These are phyloP conservation scores for Thermomucor indicae-seudaticae DNA, from an alignment of 371 early-diverging fungal species.

Conservation along the genomic window DNA sequence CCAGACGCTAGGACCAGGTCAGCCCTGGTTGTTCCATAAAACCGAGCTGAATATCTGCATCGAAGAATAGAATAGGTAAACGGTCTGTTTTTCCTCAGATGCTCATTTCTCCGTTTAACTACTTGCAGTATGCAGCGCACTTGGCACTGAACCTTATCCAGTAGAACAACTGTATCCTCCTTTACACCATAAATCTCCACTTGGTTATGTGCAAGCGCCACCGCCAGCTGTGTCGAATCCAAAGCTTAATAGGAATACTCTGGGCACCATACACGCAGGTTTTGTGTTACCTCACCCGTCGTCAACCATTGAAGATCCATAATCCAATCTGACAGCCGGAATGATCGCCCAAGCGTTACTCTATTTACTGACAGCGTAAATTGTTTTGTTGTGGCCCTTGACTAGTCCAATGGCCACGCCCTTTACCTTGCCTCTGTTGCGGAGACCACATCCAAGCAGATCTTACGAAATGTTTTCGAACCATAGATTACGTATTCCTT, in stretches of 20 bases:
- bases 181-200: slow-evolving; percentile 49
- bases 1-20: slow-evolving; percentile 68
- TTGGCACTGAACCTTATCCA: slow-evolving; percentile 45
- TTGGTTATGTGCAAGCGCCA: slow-evolving; percentile 78
- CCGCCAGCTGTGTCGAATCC: slow-evolving; percentile 30
- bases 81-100: neutral
- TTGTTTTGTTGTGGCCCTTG: neutral
- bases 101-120: neutral
- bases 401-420: too few species aligned
- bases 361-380: neutral
- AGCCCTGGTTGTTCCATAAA: slow-evolving; percentile 50
- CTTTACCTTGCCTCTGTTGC: slow-evolving; percentile 11
- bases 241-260: neutral
- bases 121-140: slow-evolving; percentile 59
- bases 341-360: slow-evolving; percentile 4
- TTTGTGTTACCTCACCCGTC: slow-evolving; percentile 5
- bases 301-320: slow-evolving; percentile 66
- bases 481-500: slow-evolving; percentile 30
- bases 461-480: slow-evolving; percentile 24
- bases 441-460: neutral
- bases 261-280: neutral
- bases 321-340: slow-evolving; percentile 60
- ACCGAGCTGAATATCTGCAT: slow-evolving; percentile 61
- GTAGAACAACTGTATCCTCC: slow-evolving; percentile 2
- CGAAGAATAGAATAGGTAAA: neutral